Conservation (phyloP, 345 rosid genomes). For the Luvunga scandens region DNA sequence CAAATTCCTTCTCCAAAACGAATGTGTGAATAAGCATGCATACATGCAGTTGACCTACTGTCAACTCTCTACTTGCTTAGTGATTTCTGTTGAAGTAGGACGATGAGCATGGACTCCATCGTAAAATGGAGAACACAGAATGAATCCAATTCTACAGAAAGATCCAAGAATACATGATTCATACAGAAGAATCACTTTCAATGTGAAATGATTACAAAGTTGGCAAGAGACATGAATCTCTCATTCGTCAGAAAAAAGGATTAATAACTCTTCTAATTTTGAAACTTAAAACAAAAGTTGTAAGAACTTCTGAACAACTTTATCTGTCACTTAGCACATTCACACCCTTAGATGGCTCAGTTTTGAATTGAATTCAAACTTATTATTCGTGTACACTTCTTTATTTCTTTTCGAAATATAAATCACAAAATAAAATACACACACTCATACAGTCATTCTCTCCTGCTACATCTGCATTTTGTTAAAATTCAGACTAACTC, state of each 20-base stretch:
- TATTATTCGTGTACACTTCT: background rate
- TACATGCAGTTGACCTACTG: background rate
- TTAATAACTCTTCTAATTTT: background rate
- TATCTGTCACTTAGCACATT: background rate
- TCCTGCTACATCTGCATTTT: too few relatives aligned
- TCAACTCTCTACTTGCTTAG: background rate
- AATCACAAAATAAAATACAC: too few relatives aligned
- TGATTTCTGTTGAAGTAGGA: background rate
- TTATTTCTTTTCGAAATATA: too few relatives aligned
- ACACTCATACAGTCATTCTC: too few relatives aligned
- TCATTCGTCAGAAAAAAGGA: too few relatives aligned
- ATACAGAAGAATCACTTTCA: background rate
- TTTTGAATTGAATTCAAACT: background rate
- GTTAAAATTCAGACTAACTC: too few relatives aligned
- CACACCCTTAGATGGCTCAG: background rate
- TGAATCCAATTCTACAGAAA: background rate
- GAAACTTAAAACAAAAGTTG: background rate
- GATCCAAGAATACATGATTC: too few relatives aligned
- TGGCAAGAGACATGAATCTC: too few relatives aligned
- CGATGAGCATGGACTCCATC: background rate
- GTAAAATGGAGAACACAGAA: background rate
- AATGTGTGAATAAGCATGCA: background rate
- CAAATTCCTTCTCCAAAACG: background rate
- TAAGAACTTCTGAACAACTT: background rate
- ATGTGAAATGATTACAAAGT: background rate